Evolutionary conservation across 495 filamentous ascomycete genomes (phyloP), one percentile per base, ranked within the genome.

Genomic region (Penicillium daleae): DNA sequence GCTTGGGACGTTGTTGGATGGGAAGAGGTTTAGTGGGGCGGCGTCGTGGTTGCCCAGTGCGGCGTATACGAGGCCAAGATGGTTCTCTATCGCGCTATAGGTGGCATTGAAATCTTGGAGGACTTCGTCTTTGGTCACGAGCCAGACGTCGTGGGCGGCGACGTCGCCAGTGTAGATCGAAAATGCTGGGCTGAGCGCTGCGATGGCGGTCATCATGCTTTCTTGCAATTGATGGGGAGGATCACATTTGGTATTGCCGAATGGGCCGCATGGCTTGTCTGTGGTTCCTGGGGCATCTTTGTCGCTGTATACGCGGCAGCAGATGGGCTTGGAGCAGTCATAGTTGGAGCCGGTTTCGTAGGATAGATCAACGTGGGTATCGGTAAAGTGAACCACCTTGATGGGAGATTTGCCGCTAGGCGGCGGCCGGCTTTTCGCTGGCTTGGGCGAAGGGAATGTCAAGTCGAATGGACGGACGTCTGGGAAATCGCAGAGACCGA

Each of bases 31-130:
- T 7, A 82, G 69, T 0, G 85, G 85, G 22, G 75, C 76, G 2
- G 77, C 68, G 48, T 87, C 85, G 58, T 87, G 85, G 61, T 87
- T 87, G 1, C 84, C 83, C 3, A 84, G 67, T 4, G 81, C 81
- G 26, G 79, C 70, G 59, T 80, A 86, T 12, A 86, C 78, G 24
- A 69, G 68, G 26, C 74, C 66, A 19, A 84, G 67, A 2, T 69
- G 65, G 10, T 54, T 61, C 35, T 69, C 64, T 26, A 76, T 70
- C 29, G 58, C 40, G 5, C 68, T 51, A 62, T 84, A 86, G 3
- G 82, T 78, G 24, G 75, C 71, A 31, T 76, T 75, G 37, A 85
- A 73, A 46, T 75, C 74, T 51, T 69, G 50, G 13, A 78, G 70
- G 48, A 78, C 82, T 51, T 82, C 76, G 5, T 66, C 54, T 56